Evolutionary conservation across 78 protist genomes (phyloP).

Genomic region (Dictyostelium capitatum): DNA sequence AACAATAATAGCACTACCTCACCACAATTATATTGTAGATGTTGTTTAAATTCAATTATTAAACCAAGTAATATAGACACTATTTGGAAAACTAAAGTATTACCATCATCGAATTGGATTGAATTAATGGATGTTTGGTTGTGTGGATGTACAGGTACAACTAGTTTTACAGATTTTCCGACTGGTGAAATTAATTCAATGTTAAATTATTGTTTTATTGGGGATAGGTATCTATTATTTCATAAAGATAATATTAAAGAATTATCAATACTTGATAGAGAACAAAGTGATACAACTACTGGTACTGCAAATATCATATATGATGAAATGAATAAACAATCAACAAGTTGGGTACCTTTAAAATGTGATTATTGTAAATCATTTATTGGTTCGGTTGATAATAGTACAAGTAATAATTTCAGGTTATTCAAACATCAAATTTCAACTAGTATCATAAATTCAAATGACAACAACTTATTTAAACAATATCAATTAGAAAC

Average conservation of each 20-base stretch:
- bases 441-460: neutral
- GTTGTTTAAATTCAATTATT: constrained; percentile 12
- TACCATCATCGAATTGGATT: constrained; percentile 66
- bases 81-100: neutral
- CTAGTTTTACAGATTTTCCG: constrained; percentile 39
- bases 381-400: neutral
- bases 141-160: constrained; percentile 70
- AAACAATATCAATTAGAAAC: constrained; percentile 35
- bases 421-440: constrained; percentile 55
- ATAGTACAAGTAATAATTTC: neutral
- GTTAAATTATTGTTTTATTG: constrained; percentile 20
- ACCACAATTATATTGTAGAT: constrained; percentile 10
- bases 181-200: constrained; percentile 24
- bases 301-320: neutral
- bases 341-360: neutral
- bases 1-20: neutral
- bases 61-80: neutral
- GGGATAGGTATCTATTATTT: constrained; percentile 46
- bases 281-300: neutral
- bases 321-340: neutral
- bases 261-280: neutral
- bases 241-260: constrained; percentile 29
- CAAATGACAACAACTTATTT: neutral
- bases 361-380: constrained; percentile 22
- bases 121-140: constrained; percentile 73